phyloP scores from a whole-genome alignment of 148 eudicot species.

The Silene uniflora region DNA sequence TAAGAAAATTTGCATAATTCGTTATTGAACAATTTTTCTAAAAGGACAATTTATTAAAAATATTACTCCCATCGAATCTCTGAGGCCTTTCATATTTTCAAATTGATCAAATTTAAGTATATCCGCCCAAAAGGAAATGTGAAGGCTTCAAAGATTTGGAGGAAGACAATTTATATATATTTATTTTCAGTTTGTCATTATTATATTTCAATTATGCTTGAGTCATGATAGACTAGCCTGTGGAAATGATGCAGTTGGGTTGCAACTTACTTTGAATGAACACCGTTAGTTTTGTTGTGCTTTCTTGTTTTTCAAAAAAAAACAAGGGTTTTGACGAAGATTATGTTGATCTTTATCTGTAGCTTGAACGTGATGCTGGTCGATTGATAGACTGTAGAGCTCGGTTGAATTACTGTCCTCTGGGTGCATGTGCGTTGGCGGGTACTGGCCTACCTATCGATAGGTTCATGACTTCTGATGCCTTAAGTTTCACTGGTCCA shows the following conservation, averaged over 20 bases:
- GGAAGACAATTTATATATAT: too few relatives aligned
- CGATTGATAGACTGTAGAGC: constrained; percentile 80
- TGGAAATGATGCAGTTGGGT: too few relatives aligned
- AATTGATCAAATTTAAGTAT: too few relatives aligned
- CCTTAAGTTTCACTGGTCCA: constrained; percentile 86
- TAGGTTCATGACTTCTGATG: constrained; percentile 90
- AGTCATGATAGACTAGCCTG: too few relatives aligned
- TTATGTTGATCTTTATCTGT: constrained; percentile 14
- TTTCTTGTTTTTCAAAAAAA: neutral
- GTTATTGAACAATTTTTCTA: neutral
- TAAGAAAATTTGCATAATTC: neutral
- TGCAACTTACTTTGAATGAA: too few relatives aligned
- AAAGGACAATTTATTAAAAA: neutral
- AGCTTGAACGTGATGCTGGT: constrained; percentile 98
- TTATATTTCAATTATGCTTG: too few relatives aligned
- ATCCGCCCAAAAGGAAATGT: too few relatives aligned
- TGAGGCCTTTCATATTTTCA: too few relatives aligned
- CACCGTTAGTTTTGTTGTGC: neutral
- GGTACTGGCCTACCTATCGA: constrained; percentile 98
- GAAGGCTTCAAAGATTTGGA: too few relatives aligned
- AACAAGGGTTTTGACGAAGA: neutral
- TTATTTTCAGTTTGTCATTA: too few relatives aligned
- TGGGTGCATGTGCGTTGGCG: constrained; percentile 99
- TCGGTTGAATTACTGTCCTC: constrained; percentile 83
- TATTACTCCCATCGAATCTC: too few relatives aligned